Evolutionary conservation across 2,329 filamentous ascomycete genomes (phyloP).

Genomic region (Stachybotrys elegans): DNA sequence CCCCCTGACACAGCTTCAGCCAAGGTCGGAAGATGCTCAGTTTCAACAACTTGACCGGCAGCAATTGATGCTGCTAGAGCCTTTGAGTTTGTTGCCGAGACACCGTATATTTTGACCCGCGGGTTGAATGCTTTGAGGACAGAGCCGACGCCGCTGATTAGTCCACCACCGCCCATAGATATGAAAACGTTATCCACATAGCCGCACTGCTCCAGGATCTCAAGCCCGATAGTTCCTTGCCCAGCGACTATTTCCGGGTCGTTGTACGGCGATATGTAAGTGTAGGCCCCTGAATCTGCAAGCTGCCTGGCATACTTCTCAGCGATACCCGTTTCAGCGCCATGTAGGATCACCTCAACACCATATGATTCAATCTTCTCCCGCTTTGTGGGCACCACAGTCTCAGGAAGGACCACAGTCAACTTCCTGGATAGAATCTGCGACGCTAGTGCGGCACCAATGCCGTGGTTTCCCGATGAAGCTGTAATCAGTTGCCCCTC

Average conservation of each 20-base stretch:
- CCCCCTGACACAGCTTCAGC: conserved; percentile 18
- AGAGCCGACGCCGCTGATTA: conserved; percentile 17
- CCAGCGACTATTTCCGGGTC: conserved; percentile 14
- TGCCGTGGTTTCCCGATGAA: conserved; percentile 17
- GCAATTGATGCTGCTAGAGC: conserved; percentile 15
- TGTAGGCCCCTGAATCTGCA: conserved; percentile 13
- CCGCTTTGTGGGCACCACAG: conserved; percentile 12
- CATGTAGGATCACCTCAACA: conserved; percentile 14
- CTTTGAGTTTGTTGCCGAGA: conserved; percentile 15
- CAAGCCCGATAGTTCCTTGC: conserved; percentile 13
- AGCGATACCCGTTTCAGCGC: conserved; percentile 13
- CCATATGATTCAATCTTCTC: conserved; percentile 15
- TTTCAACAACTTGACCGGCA: conserved; percentile 14
- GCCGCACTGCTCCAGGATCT: conserved; percentile 16
- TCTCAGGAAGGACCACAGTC: conserved; percentile 15
- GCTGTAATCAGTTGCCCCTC: conserved; percentile 12
- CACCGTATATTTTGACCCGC: conserved; percentile 11
- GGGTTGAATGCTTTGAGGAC: conserved; percentile 18
- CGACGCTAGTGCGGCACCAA: conserved; percentile 13
- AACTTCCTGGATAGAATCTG: conserved; percentile 6
- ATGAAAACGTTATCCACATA: conserved; percentile 16
- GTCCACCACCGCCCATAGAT: conserved; percentile 17
- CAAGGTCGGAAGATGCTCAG: conserved; percentile 15
- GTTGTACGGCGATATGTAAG: conserved; percentile 18
- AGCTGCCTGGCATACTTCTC: conserved; percentile 17